phyloP scores from a whole-genome alignment of 2,329 filamentous ascomycete genomes.

The Sordariomycetes sp. region DNA sequence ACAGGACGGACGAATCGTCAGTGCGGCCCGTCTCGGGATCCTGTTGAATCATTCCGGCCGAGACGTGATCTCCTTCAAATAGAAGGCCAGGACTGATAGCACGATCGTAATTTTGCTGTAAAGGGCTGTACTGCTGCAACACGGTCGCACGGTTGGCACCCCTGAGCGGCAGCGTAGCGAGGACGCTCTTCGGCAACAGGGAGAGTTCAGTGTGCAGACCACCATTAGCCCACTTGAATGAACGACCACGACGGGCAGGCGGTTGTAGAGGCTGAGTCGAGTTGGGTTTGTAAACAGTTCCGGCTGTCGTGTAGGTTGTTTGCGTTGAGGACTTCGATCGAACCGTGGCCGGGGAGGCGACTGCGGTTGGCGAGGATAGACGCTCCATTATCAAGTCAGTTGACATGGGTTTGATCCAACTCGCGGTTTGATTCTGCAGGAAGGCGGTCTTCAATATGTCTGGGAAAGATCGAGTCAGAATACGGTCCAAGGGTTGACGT shows the following conservation, averaged over 20 bases:
- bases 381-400: constrained; percentile 1
- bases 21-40: too few relatives aligned
- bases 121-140: constrained; percentile 34
- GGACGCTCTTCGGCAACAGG: constrained; percentile 24
- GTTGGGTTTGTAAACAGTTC: constrained; percentile 43
- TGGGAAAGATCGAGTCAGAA: too few relatives aligned
- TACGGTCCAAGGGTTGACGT: too few relatives aligned
- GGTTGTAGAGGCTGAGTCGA: constrained; percentile 37
- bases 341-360: background rate
- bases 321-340: background rate
- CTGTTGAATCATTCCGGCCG: constrained; percentile 11
- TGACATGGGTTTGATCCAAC: too few relatives aligned
- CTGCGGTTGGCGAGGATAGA: background rate
- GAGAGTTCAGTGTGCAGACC: constrained; percentile 19
- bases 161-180: constrained; percentile 24
- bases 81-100: constrained; percentile 30
- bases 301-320: constrained; percentile 44
- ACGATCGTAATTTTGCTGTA: constrained; percentile 46
- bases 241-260: constrained; percentile 39
- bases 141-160: constrained; percentile 10
- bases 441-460: too few relatives aligned
- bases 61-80: constrained; percentile 13
- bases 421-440: too few relatives aligned
- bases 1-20: too few relatives aligned
- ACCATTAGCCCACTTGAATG: constrained; percentile 28